Conservation (phyloP, 352 stramenopile genomes). For the Pythium grandisporangium region DNA sequence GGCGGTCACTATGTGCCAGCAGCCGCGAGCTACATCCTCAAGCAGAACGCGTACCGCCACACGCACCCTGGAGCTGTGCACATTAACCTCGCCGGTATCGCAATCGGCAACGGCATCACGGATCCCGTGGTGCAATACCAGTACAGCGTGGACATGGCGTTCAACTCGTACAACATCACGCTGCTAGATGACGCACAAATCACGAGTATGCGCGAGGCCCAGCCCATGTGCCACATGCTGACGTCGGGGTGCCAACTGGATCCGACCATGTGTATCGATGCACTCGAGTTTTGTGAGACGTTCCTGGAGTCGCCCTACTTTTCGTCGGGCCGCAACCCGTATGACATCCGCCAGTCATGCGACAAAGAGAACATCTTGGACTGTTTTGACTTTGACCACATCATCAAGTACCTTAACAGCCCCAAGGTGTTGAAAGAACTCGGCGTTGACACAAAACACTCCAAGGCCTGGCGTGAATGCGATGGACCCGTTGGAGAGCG, state of each 20-base stretch:
- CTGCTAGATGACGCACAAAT: conserved; percentile 30
- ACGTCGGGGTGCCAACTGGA: conserved; percentile 46
- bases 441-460: conserved; percentile 30
- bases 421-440: conserved; percentile 21
- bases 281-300: conserved; percentile 45
- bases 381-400: conserved; percentile 61
- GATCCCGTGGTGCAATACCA: conserved; percentile 57
- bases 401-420: conserved; percentile 67
- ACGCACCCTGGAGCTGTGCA: conserved; percentile 16
- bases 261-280: conserved; percentile 24
- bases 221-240: conserved; percentile 46
- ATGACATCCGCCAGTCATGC: conserved; percentile 60
- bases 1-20: conserved; percentile 44
- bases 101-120: conserved; percentile 68
- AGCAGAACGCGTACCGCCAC: conserved; percentile 12
- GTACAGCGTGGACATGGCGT: conserved; percentile 57
- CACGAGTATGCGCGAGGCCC: conserved; percentile 34
- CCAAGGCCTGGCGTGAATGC: conserved; percentile 84
- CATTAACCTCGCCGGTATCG: conserved; percentile 52
- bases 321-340: conserved; percentile 47
- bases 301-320: conserved; percentile 41
- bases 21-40: conserved; percentile 28
- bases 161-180: conserved; percentile 67
- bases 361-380: conserved; percentile 44
- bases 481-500: conserved; percentile 89